Evolutionary conservation across 208 protist genomes (phyloP).

Genomic region (Endotrypanum monterogeii): DNA sequence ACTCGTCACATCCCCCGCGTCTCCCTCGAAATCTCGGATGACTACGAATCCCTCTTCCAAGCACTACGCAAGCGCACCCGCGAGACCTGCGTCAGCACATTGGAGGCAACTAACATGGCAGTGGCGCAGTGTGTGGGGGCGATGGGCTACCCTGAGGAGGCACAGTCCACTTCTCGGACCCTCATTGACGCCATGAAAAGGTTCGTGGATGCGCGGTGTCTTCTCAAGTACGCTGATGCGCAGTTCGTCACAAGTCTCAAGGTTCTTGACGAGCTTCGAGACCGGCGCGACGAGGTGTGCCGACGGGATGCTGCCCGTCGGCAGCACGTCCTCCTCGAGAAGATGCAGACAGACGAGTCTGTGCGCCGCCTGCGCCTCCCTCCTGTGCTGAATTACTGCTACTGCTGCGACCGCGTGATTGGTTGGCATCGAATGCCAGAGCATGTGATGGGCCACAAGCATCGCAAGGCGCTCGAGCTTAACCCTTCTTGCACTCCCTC

Average conservation of each 20-base stretch:
- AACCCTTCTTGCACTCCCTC: constrained; percentile 45
- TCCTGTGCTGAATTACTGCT: constrained; percentile 87
- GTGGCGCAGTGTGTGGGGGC: constrained; percentile 62
- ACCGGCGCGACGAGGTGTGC: constrained; percentile 43
- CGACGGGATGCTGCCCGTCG: constrained; percentile 38
- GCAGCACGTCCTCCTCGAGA: constrained; percentile 17
- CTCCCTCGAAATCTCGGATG: constrained; percentile 41
- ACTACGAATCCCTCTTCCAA: constrained; percentile 70
- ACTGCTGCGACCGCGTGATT: constrained; percentile 68
- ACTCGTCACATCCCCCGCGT: constrained; percentile 61
- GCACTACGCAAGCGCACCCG: constrained; percentile 74
- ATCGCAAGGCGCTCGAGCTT: constrained; percentile 35
- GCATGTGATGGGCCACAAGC: constrained; percentile 63
- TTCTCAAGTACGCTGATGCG: constrained; percentile 64
- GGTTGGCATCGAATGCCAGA: constrained; percentile 77
- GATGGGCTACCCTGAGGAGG: constrained; percentile 28
- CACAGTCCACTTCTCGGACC: constrained; percentile 1
- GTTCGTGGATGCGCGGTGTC: constrained; percentile 76
- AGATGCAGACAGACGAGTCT: constrained; percentile 30
- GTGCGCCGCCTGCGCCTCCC: constrained; percentile 44
- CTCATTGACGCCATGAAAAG: constrained; percentile 66
- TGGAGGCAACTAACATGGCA: constrained; percentile 83
- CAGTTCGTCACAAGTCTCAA: constrained; percentile 41
- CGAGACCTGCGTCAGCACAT: constrained; percentile 69
- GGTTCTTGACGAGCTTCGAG: constrained; percentile 35